These are phyloP conservation scores for Coccomyxa sp. DNA, from an alignment of 139 green algal species.

Conservation along the genomic window DNA sequence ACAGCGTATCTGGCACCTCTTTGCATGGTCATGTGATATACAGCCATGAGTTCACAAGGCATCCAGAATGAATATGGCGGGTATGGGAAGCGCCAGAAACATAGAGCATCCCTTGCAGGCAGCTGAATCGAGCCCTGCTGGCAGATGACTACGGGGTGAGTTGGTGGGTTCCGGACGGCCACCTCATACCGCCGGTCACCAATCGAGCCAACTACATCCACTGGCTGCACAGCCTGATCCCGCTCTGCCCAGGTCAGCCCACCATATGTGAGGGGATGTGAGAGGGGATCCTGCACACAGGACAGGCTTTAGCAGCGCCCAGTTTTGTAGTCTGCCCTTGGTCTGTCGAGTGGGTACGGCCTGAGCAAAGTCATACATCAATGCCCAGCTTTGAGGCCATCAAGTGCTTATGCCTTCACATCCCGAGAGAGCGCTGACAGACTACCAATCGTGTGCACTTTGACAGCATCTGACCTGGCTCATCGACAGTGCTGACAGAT, in stretches of 20 bases:
- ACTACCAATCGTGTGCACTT: too few relatives aligned
- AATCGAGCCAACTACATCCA: conserved; percentile 90
- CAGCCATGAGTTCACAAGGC: neutral
- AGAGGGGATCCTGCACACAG: too few relatives aligned
- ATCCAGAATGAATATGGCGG: neutral
- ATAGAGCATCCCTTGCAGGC: conserved; percentile 30
- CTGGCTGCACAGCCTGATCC: conserved; percentile 88
- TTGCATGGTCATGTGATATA: neutral
- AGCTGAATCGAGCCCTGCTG: conserved; percentile 74
- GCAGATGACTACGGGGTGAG: conserved; percentile 56
- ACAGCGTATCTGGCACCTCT: neutral
- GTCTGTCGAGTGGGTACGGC: too few relatives aligned
- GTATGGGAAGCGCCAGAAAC: neutral
- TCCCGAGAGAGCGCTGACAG: too few relatives aligned
- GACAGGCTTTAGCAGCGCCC: too few relatives aligned
- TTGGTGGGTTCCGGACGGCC: conserved; percentile 72
- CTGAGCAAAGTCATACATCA: too few relatives aligned
- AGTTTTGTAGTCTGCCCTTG: too few relatives aligned
- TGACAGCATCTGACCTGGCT: too few relatives aligned
- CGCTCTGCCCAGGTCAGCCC: conserved; percentile 35
- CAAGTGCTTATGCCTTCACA: too few relatives aligned
- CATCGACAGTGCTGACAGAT: too few relatives aligned
- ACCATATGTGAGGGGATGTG: too few relatives aligned
- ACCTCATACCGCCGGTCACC: conserved; percentile 79
- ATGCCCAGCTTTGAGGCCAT: too few relatives aligned